Conservation (phyloP, 768 basidiomycete species). For the Tylopilus intermedius region DNA sequence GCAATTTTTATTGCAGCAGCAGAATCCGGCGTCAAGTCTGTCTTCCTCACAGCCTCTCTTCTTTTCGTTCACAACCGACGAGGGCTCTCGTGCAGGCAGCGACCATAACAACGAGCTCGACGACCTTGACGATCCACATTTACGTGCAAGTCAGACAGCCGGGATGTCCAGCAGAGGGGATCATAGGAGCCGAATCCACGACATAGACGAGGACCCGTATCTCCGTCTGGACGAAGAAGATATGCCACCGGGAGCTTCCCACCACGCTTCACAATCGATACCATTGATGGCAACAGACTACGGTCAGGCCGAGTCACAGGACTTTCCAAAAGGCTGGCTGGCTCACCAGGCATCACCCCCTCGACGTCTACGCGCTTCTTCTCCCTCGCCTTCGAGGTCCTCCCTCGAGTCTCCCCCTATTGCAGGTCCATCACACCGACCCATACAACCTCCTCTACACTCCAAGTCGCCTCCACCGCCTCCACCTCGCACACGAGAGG, state of each 20-base stretch:
- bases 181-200: constrained; percentile 26
- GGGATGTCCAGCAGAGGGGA: constrained; percentile 28
- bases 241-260: constrained; percentile 35
- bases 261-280: constrained; percentile 33
- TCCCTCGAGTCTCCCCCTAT: constrained; percentile 34
- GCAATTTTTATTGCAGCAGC: constrained; percentile 67
- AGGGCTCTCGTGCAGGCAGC: constrained; percentile 50
- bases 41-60: constrained; percentile 75
- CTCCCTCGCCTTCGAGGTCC: constrained; percentile 34
- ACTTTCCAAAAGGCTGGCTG: constrained; percentile 55
- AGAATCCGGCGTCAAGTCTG: constrained; percentile 45
- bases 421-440: constrained; percentile 29
- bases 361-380: constrained; percentile 37
- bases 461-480: constrained; percentile 34
- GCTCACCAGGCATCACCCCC: constrained; percentile 72
- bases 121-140: constrained; percentile 75
- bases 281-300: constrained; percentile 35
- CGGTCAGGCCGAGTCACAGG: constrained; percentile 36
- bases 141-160: constrained; percentile 37
- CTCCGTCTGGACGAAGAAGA: constrained; percentile 70
- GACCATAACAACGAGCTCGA: constrained; percentile 51
- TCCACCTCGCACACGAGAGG: constrained; percentile 40
- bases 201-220: constrained; percentile 69
- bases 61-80: constrained; percentile 82
- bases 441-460: constrained; percentile 30